Evolutionary conservation across 495 filamentous ascomycete genomes (phyloP), one percentile per base, ranked within the genome.

Genomic region (Trypethelium eluteriae): DNA sequence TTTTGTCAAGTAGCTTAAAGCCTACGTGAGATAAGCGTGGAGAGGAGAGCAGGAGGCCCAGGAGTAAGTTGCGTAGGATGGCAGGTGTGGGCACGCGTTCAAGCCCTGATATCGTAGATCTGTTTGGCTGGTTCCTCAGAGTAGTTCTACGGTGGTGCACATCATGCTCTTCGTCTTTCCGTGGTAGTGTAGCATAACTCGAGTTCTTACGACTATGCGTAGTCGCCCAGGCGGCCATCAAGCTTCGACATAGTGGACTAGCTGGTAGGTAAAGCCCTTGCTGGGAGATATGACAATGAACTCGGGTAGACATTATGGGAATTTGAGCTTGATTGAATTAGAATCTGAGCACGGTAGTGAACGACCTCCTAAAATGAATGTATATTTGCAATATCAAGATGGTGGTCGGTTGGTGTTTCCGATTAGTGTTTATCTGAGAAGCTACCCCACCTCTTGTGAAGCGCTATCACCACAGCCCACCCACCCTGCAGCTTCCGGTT

Each of bases 1-100:
- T 63, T 38, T 59, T 59, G 14, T 59, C 53, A 14, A 59, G 53
- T 59, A 59, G 53, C 32, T 59, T 59, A 1, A 59, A 59, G 32
- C 53, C 53, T 6, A 59, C 18, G 36, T 59, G 53, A 14, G 53
- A 59, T 36, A 59, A 59, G 36, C 5, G 34, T 35, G 53, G 32
- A 35, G 53, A 59, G 32, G 53, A 59, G 36, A 59, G 53, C 14
- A 59, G 25, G 36, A 59, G 25, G 32, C 53, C 53, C 7, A 59
- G n/a, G 32, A 59, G 36, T 6, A 59, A 32, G 36, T 59, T 59
- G 32, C 53, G 53, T 36, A 59, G 53, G 32, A 59, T 59, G 53
- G 53, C 53, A 59, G 53, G 36, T 36, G 53, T 36, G 36, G 53
- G 53, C 2, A 59, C 53, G 53, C 53, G 53, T 59, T 59, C 53